A percentile compares a stretch with the other conserved stretches of the same genome.
Evolutionary conservation across 2,329 filamentous ascomycete species (phyloP).

Genomic region (Cryphonectria carpinicola): DNA sequence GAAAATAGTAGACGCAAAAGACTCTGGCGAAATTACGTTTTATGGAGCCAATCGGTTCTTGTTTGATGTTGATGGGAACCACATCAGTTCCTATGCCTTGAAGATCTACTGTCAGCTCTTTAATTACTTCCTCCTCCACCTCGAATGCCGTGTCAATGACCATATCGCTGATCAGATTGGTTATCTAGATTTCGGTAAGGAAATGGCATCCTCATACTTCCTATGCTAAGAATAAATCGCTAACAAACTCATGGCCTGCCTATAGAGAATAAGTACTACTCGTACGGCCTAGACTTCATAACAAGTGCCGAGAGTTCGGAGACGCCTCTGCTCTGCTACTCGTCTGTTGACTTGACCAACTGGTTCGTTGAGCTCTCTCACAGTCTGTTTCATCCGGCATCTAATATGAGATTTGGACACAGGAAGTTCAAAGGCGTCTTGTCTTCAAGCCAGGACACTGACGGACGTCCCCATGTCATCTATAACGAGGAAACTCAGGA

Average conservation of each 20-base stretch:
- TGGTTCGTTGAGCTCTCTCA: conserved; percentile 1
- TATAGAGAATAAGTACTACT: conserved; percentile 21
- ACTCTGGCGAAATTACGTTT: conserved; percentile 12
- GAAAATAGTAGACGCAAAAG: conserved; percentile 1
- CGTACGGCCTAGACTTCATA: conserved; percentile 24
- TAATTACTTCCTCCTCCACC: background rate
- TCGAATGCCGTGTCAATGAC: background rate
- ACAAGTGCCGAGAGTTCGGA: conserved; percentile 5
- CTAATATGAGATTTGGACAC: background rate
- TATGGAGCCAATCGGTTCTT: conserved; percentile 11
- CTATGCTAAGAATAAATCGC: background rate
- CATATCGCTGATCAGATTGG: background rate
- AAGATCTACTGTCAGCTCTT: conserved; percentile 21
- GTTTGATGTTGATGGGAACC: conserved; percentile 22
- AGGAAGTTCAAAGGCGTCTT: conserved; percentile 21
- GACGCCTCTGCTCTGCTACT: conserved; percentile 14
- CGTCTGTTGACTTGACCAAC: conserved; percentile 20
- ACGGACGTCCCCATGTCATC: conserved; percentile 16
- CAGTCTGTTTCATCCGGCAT: background rate
- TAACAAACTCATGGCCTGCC: background rate
- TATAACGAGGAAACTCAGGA: conserved; percentile 18
- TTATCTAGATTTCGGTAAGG: conserved; percentile 5
- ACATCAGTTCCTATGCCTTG: conserved; percentile 23
- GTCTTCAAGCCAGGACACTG: conserved; percentile 1
- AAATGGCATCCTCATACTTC: background rate